Base-by-base conservation (phyloP, 78 protist species). In the Dictyostelium brefeldianum region DNA sequence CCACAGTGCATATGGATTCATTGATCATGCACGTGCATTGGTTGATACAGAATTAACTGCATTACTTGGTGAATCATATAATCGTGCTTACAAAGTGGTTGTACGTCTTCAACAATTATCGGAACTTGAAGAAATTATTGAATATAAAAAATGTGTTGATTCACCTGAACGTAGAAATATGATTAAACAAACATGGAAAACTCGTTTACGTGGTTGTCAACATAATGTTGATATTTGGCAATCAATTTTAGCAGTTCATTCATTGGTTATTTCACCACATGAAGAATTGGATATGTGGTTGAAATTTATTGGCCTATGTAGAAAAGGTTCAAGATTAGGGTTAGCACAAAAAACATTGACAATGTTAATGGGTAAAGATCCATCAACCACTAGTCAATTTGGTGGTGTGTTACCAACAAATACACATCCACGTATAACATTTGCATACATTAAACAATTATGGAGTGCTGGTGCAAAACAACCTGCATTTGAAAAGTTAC, bases 1-100 rank as follows among this genome's bases (percentile, higher is more conserved):
- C 41, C 9, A 3, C 11, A 53, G 41, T 27, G 98, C 98, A 2
- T 81, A 89, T 18, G 9, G n/a, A 9, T 69, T 46, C 62, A 97
- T 99, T 43, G 94, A 81, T 62, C 64, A 14, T 29, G 89, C 99
- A 1, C 89, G 99, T 14, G 65, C 71, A 41, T 75, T 84, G 62
- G 91, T 99, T 4, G 98, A 98, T 65, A 50, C 98, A 15, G 98
- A 97, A 53, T 51, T 98, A 36, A 94, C 99, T 31, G 98, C 99
- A 4, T 94, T 98, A 5, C 87, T 96, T 1, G 89, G 96, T 57
- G 99, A 98, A 89, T 48, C 84, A 53, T 98, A 98, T 91, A 67
- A 83, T 48, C 89, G 99, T 25, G 99, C 99, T 27, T 98, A 98
- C 79, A 48, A 48, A 8, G 73, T 80, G 31, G 70, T 98, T 8